Conservation (phyloP, 371 early-diverging fungal genomes). For the Mortierella sp. region DNA sequence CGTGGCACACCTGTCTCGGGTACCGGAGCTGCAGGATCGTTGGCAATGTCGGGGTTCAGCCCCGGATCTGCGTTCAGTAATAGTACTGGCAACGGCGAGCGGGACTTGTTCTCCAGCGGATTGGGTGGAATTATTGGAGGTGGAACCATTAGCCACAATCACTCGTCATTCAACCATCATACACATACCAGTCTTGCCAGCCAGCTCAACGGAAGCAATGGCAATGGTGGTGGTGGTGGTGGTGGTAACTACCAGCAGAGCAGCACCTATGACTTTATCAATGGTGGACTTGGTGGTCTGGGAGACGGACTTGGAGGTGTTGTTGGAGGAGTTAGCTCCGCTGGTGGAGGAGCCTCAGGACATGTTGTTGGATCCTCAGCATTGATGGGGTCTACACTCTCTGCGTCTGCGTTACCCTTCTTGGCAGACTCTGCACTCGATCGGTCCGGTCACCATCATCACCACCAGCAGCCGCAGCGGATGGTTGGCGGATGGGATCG, state of each 20-base stretch:
- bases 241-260: not conserved
- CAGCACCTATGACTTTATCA: not conserved
- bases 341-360: not conserved
- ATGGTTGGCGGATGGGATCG: constrained; percentile 53
- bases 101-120: constrained; percentile 51
- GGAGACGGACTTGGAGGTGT: not conserved
- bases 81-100: constrained; percentile 18
- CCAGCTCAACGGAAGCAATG: not conserved
- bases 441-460: constrained; percentile 39
- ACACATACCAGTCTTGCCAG: constrained; percentile 9
- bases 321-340: not conserved
- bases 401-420: constrained; percentile 42
- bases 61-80: constrained; percentile 33
- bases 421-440: constrained; percentile 31
- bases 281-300: not conserved
- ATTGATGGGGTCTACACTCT: constrained; percentile 25
- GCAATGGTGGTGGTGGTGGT: too few species aligned
- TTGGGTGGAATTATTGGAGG: constrained; percentile 55
- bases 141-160: constrained; percentile 51
- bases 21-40: constrained; percentile 3
- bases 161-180: constrained; percentile 14
- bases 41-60: constrained; percentile 15
- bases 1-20: constrained; percentile 10
- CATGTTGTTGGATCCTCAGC: constrained; percentile 1
- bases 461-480: constrained; percentile 22